Evolutionary conservation across 768 basidiomycete species (phyloP).

Genomic region (Rossbeevera mucosa): DNA sequence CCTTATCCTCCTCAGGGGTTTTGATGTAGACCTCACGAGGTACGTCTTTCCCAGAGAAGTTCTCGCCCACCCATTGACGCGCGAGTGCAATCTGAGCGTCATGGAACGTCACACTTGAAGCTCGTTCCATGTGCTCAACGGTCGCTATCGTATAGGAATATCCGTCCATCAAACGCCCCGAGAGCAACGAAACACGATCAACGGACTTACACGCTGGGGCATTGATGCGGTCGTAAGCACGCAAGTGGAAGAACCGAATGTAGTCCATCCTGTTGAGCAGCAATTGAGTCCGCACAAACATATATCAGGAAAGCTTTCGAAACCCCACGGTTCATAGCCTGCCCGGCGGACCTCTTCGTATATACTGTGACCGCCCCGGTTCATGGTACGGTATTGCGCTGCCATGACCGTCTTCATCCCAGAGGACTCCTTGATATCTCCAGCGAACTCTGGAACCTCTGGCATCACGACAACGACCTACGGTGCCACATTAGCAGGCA

Average conservation of each 20-base stretch:
- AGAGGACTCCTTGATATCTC: constrained; percentile 65
- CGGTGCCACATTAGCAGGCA: neutral
- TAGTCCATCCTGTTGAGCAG: constrained; percentile 57
- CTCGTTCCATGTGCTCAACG: constrained; percentile 60
- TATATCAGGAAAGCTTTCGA: neutral
- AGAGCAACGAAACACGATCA: neutral
- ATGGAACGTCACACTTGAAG: constrained; percentile 75
- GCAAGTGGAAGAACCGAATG: constrained; percentile 89
- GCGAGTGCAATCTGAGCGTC: constrained; percentile 85
- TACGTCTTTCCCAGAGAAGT: constrained; percentile 29
- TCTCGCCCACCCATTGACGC: constrained; percentile 64
- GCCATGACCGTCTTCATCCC: constrained; percentile 81
- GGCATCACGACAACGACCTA: constrained; percentile 87
- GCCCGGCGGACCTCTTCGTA: constrained; percentile 76
- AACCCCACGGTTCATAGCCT: constrained; percentile 71
- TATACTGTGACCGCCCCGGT: constrained; percentile 82
- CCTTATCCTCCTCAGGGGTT: constrained; percentile 46
- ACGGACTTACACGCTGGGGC: constrained; percentile 52
- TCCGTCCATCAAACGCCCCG: constrained; percentile 22
- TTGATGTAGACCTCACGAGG: constrained; percentile 57
- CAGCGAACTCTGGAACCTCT: constrained; percentile 87
- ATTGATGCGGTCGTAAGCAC: constrained; percentile 88
- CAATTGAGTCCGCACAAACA: neutral
- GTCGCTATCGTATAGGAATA: constrained; percentile 25
- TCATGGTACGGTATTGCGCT: constrained; percentile 84